Percentiles rank a stretch among this genome's conserved stretches.
These are phyloP conservation scores for Sporobolomyces pararoseus DNA, from an alignment of 768 basidiomycete species.

Conservation along the genomic window DNA sequence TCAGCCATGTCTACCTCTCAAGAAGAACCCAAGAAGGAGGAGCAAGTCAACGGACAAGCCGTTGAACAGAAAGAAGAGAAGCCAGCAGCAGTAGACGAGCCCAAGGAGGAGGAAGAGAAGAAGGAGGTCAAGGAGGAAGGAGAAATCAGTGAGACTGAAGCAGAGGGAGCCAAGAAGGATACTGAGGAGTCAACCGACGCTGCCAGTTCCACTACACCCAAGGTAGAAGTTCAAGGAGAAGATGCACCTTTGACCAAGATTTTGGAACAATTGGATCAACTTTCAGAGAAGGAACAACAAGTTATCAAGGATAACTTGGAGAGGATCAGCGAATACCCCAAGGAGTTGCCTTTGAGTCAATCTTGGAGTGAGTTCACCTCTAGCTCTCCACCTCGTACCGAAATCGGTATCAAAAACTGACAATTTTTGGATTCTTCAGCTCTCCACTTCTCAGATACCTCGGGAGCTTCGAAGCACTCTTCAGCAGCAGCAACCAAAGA, in stretches of 20 bases:
- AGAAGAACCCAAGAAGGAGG: background rate
- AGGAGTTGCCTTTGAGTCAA: slow-evolving; percentile 32
- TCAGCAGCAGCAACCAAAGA: slow-evolving; percentile 34
- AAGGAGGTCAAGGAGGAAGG: background rate
- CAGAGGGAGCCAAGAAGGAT: background rate
- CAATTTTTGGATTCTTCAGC: slow-evolving; percentile 18
- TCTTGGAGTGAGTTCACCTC: slow-evolving; percentile 35
- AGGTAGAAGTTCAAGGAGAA: background rate
- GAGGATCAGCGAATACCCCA: slow-evolving; percentile 29
- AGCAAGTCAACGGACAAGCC: background rate
- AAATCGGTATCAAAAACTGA: background rate
- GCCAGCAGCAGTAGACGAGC: no score
- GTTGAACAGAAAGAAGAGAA: background rate
- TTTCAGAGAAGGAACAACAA: slow-evolving; percentile 21
- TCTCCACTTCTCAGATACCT: slow-evolving; percentile 38
- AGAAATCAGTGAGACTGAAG: background rate
- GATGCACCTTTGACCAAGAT: slow-evolving; percentile 25
- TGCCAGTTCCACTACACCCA: background rate
- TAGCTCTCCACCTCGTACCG: background rate
- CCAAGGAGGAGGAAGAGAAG: slow-evolving; percentile 6
- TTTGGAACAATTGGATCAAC: background rate
- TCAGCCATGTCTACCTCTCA: background rate
- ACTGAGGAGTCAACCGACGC: background rate
- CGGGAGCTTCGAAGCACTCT: slow-evolving; percentile 29
- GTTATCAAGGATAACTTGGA: slow-evolving; percentile 24